These are phyloP conservation scores for Colletotrichum sp. DNA, from an alignment of 2,329 filamentous ascomycete species.

Conservation along the genomic window DNA sequence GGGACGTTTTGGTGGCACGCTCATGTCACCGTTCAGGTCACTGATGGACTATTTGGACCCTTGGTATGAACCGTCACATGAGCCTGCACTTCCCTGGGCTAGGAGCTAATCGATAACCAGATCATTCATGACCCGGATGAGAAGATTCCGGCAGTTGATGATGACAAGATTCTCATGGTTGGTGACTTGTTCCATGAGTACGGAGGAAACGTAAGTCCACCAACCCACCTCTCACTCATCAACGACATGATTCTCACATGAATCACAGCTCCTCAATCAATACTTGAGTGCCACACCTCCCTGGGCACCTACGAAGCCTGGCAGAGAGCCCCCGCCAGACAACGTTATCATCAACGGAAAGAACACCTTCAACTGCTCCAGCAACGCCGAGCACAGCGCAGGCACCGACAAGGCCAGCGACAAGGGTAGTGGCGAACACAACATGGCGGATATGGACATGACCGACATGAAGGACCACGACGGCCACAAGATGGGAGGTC, in stretches of 20 bases:
- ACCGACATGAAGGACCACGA: not conserved
- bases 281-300: conserved; percentile 31
- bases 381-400: conserved; percentile 4
- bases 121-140: conserved; percentile 40
- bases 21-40: conserved; percentile 36
- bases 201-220: conserved; percentile 32
- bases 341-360: conserved; percentile 45
- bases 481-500: not conserved
- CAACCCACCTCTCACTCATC: not conserved
- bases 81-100: no score
- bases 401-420: conserved; percentile 17
- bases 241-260: conserved; percentile 15
- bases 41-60: conserved; percentile 21
- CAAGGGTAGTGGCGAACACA: not conserved
- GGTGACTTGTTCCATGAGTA: conserved; percentile 43
- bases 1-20: conserved; percentile 71
- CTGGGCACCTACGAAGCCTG: conserved; percentile 37
- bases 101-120: conserved; percentile 17
- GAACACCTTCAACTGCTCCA: conserved; percentile 38
- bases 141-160: conserved; percentile 30
- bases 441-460: conserved; percentile 2
- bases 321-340: conserved; percentile 45
- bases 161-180: conserved; percentile 42
- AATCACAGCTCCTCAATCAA: conserved; percentile 34
- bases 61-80: not conserved